Base-by-base conservation (phyloP, 768 basidiomycete genomes). In the Russula brevipes region DNA sequence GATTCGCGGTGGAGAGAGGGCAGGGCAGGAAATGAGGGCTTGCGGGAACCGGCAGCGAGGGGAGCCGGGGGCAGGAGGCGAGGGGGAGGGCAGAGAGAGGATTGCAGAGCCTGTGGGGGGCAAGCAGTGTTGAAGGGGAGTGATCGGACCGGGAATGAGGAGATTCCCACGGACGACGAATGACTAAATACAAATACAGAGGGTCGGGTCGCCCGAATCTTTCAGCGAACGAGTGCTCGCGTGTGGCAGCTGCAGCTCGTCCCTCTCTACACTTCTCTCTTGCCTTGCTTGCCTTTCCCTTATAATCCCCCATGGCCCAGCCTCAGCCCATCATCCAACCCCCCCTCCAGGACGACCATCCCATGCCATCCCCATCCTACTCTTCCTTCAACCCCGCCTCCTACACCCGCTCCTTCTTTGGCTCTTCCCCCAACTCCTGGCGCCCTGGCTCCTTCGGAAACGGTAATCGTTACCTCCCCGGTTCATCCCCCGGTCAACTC, bases 381-480 rank as follows among this genome's bases (percentile, higher is more conserved):
- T 85, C 81, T n/a, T 72, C 75, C 4, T 85, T 87, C 73, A 86
- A 86, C 69, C 79, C 85, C 17, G 81, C 85, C 4, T 85, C 85
- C 0, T 89, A 85, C 76, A 82, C 84, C 36, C 76, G 85, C 39
- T 81, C 86, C 68, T 85, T 87, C 71, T 77, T 89, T 7, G 86
- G 86, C 59, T 89, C 87, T 58, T 89, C 87, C 0, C 88, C 88
- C 49, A 77, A 87, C 56, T 89, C 88, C 4, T 91, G 86, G 82
- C 80, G 84, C 5, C 78, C 81, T 0, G 83, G 83, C 39, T 88
- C 86, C 0, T 88, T 83, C 62, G 85, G 85, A 0, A 82, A 80
- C 33, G 85, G 85, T 0, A 81, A 80, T 30, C 77, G 85, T 9
- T 81, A 86, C 72, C 82, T 83, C 53, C 82, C 84, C 12, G 84